Evolutionary conservation across 805 yeast genomes (phyloP).

Genomic region (Starmerella bacillaris): DNA sequence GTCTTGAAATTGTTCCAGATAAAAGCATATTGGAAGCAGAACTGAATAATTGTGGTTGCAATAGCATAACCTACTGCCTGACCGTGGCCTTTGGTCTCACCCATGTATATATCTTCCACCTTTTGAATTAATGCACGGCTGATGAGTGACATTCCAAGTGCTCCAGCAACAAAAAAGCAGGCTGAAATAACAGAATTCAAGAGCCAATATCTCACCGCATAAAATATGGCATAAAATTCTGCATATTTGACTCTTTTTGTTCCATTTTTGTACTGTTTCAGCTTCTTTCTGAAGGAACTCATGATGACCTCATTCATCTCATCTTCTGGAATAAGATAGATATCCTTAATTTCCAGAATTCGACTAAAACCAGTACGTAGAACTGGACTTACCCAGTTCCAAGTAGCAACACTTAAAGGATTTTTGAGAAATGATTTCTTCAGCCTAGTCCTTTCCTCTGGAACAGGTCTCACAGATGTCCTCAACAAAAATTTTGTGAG

Average conservation of each 20-base stretch:
- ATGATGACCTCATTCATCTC: conserved; percentile 12
- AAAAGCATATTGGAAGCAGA: conserved; percentile 30
- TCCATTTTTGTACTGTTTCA: conserved; percentile 5
- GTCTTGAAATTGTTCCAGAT: conserved; percentile 50
- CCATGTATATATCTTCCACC: conserved; percentile 12
- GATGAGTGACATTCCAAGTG: conserved; percentile 16
- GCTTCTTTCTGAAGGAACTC: conserved; percentile 10
- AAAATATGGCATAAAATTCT: conserved; percentile 15
- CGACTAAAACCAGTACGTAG: conserved; percentile 22
- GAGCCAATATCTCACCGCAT: conserved; percentile 15
- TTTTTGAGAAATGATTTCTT: conserved; percentile 21
- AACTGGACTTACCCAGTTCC: conserved; percentile 39
- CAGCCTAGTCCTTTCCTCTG: conserved; percentile 9
- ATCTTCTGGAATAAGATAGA: conserved; percentile 10
- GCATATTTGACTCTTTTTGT: conserved; percentile 8
- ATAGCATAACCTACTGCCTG: conserved; percentile 62
- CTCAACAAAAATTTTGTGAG: conserved; percentile 9
- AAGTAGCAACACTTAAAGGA: conserved; percentile 27
- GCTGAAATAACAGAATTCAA: conserved; percentile 2
- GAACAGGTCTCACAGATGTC: conserved; percentile 15
- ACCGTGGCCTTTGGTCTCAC: conserved; percentile 21
- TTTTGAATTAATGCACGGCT: conserved; percentile 13
- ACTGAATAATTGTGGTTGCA: conserved; percentile 43
- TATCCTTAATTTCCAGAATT: conserved; percentile 16
- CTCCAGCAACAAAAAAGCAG: conserved; percentile 12